Base-by-base conservation (phyloP, 192 early-diverging fungal species). In the Helicostylum pulchrum region DNA sequence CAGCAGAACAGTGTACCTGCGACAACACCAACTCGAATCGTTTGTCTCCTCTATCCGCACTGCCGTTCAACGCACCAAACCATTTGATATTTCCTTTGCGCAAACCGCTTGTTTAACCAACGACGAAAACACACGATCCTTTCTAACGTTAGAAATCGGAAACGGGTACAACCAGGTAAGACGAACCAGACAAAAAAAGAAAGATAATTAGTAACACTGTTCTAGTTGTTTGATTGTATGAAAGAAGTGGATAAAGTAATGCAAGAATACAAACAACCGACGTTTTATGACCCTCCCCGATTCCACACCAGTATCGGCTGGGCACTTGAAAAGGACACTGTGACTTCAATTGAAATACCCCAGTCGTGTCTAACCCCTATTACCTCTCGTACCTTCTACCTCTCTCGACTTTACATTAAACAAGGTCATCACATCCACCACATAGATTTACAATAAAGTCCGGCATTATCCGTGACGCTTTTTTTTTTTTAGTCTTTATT, bases 231-330 rank as follows among this genome's bases (percentile, higher is more conserved):
- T n/a, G 31, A 11, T 9, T 34, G 6, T 17, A 17, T 56, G 15
- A 36, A 20, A 2, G 15, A 56, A 17, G 20, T 59, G 1, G 39
- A 59, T 44, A n/a, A 45, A 15, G 20, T 43, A 8, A 21, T 59
- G 19, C 2, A 43, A 6, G 19, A 45, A 15, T 45, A 44, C 20
- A 43, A 45, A 23, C 36, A 39, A 45, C 12, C 11, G 1, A 20
- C 0, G 23, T 59, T 59, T 42, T 59, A 59, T 59, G 10, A 59
- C 11, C 57, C 57, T 15, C 57, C 57, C 1, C 17, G 57, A 26
- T 59, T 59, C 12, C 57, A 59, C 45, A 42, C 57, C 20, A 59
- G 57, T 42, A 17, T 59, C 14, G 57, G 39, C 14, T 59, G 57
- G 57, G n/a, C 36, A 45, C 17, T 26, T 10, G 9, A 17, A 23